Evolutionary conservation across 768 basidiomycete genomes (phyloP), one percentile per base, ranked within the genome.

Genomic region (Boletus eberwhitei): DNA sequence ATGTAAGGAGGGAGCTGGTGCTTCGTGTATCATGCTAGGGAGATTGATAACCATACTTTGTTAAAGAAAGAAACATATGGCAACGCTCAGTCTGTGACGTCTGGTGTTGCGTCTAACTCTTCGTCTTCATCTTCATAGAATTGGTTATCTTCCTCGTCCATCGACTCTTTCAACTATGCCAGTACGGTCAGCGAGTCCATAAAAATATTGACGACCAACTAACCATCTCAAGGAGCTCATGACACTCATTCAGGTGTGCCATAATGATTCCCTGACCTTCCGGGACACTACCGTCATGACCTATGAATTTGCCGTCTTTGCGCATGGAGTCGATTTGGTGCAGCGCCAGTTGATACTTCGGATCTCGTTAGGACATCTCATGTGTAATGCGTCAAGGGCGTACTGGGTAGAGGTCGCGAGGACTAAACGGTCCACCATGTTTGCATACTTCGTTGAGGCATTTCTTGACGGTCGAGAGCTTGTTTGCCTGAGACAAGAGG

Each of bases 261-360:
- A 93, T 93, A 50, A 98, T 81, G 62, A 96, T 93, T 14, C 92
- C 96, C 69, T 98, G 96, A 3, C 96, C 96, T 70, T 98, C 96
- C 1, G 96, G 96, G 60, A 98, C 83, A 26, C 79, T 76, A 1
- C 96, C 95, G 63, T 97, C 95, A 17, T 82, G 77, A 22, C 92
- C 90, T 24, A 94, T 74, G 64, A 98, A 98, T 65, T 90, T 93
- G 39, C 96, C 97, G 56, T 99, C 97, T 70, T 86, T 87, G 42
- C 95, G 81, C 76, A 97, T 76, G 0, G 86, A 87, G 70, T 98
- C 96, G 60, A 98, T 96, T 75, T 98, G 95, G 71, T 94, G 90
- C 43, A 96, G 76, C 11, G 93, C 94, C 16, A 96, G 80, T 75
- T 96, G 94, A 74, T 97, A 97, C 91, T 93, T 57, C 3, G 32